A percentile compares a stretch with the other conserved stretches of the same genome.
Conservation (phyloP, 2,329 filamentous ascomycete species). For the Aureobasidium sp. region DNA sequence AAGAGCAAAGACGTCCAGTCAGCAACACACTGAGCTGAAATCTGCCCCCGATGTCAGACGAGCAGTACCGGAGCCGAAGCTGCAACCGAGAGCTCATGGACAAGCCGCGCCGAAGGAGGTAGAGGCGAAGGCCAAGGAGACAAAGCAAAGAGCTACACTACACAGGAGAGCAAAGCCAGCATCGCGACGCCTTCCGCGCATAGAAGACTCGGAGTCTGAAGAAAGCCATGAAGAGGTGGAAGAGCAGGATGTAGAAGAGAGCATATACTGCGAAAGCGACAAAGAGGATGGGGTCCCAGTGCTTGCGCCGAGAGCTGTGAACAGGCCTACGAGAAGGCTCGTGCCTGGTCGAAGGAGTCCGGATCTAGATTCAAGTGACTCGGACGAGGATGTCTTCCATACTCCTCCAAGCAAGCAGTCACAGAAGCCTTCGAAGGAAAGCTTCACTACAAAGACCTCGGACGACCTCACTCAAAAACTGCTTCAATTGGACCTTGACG, state of each 20-base stretch:
- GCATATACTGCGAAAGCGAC: constrained; percentile 27
- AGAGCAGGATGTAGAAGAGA: constrained; percentile 27
- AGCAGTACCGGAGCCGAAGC: neutral
- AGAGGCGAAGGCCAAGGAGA: neutral
- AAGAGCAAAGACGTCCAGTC: neutral
- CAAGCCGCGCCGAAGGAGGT: neutral
- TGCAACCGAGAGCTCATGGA: neutral
- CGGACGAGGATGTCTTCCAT: constrained; percentile 6
- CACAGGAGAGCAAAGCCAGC: constrained; percentile 4
- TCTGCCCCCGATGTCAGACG: neutral
- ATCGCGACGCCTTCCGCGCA: neutral
- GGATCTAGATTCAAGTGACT: neutral
- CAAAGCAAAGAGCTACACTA: neutral
- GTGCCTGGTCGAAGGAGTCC: neutral
- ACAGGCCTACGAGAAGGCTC: neutral
- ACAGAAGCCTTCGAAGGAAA: neutral
- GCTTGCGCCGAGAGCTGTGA: neutral
- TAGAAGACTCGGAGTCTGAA: neutral
- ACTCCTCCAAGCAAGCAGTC: neutral
- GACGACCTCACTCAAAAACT: constrained; percentile 4
- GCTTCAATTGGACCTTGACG: neutral
- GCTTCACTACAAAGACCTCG: neutral
- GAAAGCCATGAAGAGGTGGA: constrained; percentile 16
- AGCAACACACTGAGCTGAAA: neutral
- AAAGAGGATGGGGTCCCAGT: neutral